Evolutionary conservation across 345 rosid genomes (phyloP).

Genomic region (Punica granatum): DNA sequence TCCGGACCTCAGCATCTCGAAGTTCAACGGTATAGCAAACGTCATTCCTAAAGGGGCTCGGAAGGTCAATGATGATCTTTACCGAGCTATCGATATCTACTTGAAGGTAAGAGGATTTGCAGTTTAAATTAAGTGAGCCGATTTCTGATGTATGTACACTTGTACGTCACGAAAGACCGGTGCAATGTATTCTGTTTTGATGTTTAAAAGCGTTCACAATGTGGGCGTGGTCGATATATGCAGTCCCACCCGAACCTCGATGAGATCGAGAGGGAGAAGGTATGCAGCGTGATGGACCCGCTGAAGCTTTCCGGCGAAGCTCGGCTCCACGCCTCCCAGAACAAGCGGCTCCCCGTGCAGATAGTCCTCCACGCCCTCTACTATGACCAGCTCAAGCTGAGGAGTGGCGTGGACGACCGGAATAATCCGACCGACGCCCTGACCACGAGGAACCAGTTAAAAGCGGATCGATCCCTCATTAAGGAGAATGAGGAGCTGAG

Average conservation of each 20-base stretch:
- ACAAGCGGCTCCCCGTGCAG: conserved; percentile 86
- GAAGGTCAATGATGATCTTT: conserved; percentile 72
- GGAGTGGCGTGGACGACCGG: conserved; percentile 48
- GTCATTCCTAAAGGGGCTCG: conserved; percentile 69
- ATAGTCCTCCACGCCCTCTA: conserved; percentile 80
- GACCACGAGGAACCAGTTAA: conserved; percentile 46
- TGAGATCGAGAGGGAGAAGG: conserved; percentile 87
- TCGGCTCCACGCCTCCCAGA: conserved; percentile 91
- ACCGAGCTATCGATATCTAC: conserved; percentile 80
- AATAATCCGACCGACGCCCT: conserved; percentile 26
- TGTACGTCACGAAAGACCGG: too few relatives aligned
- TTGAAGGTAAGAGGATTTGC: conserved; percentile 52
- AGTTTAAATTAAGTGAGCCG: too few relatives aligned
- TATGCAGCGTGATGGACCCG: conserved; percentile 84
- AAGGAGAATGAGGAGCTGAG: conserved; percentile 85
- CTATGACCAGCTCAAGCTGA: conserved; percentile 79
- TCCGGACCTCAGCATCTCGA: conserved; percentile 57
- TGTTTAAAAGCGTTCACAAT: background rate
- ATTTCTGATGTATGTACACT: too few relatives aligned
- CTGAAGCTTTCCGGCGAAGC: conserved; percentile 82
- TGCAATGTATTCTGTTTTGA: background rate
- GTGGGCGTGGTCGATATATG: background rate
- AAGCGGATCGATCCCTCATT: conserved; percentile 53
- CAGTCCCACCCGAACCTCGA: conserved; percentile 80
- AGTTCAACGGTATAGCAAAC: conserved; percentile 76